These are phyloP conservation scores for Typha latifolia DNA, from an alignment of 176 grass and related monocot genomes.

Conservation along the genomic window DNA sequence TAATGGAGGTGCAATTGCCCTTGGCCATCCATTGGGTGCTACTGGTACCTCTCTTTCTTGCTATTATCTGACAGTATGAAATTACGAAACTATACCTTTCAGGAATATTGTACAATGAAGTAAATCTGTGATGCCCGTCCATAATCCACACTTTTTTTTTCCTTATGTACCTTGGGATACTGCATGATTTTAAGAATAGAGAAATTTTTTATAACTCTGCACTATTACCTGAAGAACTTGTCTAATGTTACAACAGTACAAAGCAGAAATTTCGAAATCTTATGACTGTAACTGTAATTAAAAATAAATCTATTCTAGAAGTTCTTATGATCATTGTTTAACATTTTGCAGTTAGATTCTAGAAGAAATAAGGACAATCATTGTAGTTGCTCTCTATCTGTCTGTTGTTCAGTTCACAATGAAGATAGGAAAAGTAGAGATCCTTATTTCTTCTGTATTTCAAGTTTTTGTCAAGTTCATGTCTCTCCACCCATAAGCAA, in stretches of 20 bases:
- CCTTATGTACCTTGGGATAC: not conserved
- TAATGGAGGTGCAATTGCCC: slow-evolving; percentile 88
- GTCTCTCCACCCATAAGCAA: too few relatives aligned
- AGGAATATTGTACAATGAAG: not conserved
- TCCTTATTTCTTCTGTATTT: too few relatives aligned
- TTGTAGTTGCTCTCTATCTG: too few relatives aligned
- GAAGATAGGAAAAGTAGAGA: too few relatives aligned
- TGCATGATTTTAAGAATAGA: slow-evolving; percentile 6
- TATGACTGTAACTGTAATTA: not conserved
- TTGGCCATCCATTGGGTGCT: slow-evolving; percentile 89
- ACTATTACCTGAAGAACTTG: not conserved
- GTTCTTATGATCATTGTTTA: not conserved
- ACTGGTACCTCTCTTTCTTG: slow-evolving; percentile 56
- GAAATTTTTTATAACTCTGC: not conserved
- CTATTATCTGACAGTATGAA: not conserved
- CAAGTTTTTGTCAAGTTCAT: too few relatives aligned
- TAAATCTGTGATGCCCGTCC: not conserved
- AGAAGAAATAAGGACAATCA: not conserved
- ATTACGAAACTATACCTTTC: not conserved
- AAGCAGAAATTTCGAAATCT: not conserved
- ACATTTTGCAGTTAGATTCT: not conserved
- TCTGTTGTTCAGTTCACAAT: too few relatives aligned
- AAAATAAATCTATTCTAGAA: not conserved
- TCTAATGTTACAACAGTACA: not conserved
- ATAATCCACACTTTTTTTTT: not conserved